Conservation (phyloP, 306 rosid species). For the Trifolium fragiferum region DNA sequence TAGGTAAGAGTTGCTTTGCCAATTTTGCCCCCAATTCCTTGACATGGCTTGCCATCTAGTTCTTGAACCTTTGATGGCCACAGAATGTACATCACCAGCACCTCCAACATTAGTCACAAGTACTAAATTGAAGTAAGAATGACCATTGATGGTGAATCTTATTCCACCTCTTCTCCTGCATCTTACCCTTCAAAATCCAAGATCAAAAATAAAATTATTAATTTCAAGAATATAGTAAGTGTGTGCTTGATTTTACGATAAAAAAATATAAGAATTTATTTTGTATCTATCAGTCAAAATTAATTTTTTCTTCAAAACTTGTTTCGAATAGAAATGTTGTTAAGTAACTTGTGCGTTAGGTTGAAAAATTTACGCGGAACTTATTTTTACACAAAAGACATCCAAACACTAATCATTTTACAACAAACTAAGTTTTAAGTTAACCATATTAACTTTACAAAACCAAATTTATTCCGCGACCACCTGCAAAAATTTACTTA, state of each 20-base stretch:
- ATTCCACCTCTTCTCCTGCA: conserved; percentile 56
- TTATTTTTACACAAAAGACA: neutral
- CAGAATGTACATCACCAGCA: conserved; percentile 57
- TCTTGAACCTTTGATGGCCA: conserved; percentile 56
- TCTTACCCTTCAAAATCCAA: conserved; percentile 49
- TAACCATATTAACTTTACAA: neutral
- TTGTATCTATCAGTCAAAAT: neutral
- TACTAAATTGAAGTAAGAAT: conserved; percentile 59
- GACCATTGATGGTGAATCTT: conserved; percentile 58
- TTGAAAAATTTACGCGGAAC: no score
- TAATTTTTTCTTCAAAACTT: neutral
- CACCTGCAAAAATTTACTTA: neutral
- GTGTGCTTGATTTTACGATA: neutral
- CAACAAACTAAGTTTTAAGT: no score
- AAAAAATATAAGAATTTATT: neutral
- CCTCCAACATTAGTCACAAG: conserved; percentile 62
- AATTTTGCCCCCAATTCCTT: conserved; percentile 54
- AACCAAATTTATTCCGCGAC: neutral
- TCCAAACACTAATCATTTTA: neutral
- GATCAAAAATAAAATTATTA: neutral
- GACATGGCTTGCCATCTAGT: conserved; percentile 61
- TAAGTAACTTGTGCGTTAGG: neutral
- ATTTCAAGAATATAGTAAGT: neutral
- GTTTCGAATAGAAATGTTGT: neutral
- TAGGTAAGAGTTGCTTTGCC: conserved; percentile 53